Evolutionary conservation across 129 eudicot genomes (phyloP).

Genomic region (Flaveria linearis): DNA sequence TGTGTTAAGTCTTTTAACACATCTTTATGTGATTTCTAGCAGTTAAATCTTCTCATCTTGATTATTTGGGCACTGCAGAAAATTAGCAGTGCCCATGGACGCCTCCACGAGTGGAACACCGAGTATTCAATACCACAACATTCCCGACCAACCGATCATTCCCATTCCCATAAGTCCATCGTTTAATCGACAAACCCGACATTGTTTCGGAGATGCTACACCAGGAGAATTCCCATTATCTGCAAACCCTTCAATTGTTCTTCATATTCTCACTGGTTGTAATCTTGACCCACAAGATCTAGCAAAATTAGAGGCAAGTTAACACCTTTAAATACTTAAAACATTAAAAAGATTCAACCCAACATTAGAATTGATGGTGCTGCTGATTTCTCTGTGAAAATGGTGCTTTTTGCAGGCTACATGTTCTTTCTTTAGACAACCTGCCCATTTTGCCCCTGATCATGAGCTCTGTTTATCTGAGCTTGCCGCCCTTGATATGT

Average conservation of each 20-base stretch:
- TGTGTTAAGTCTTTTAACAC: slow-evolving; percentile 24
- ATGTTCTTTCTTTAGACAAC: slow-evolving; percentile 94
- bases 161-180: slow-evolving; percentile 46
- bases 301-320: slow-evolving; percentile 96
- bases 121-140: slow-evolving; percentile 66
- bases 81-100: slow-evolving; percentile 97
- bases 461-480: slow-evolving; percentile 73
- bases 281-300: slow-evolving; percentile 89
- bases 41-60: slow-evolving; percentile 46
- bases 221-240: slow-evolving; percentile 98
- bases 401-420: slow-evolving; percentile 71
- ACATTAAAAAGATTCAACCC: slow-evolving; percentile 6
- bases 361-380: slow-evolving; percentile 78
- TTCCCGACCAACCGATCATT: slow-evolving; percentile 62
- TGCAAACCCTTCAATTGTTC: slow-evolving; percentile 91
- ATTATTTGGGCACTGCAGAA: slow-evolving; percentile 79
- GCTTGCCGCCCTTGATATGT: slow-evolving; percentile 97
- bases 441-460: slow-evolving; percentile 96
- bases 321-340: slow-evolving; percentile 16
- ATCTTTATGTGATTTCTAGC: slow-evolving; percentile 45
- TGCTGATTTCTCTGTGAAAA: slow-evolving; percentile 61
- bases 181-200: slow-evolving; percentile 69
- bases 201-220: slow-evolving; percentile 72
- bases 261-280: slow-evolving; percentile 93
- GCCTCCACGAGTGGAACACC: slow-evolving; percentile 84